A percentile compares a stretch with the other conserved stretches of the same genome.
phyloP scores from a whole-genome alignment of 495 filamentous ascomycete species.

The Penicillium longicatenatum region DNA sequence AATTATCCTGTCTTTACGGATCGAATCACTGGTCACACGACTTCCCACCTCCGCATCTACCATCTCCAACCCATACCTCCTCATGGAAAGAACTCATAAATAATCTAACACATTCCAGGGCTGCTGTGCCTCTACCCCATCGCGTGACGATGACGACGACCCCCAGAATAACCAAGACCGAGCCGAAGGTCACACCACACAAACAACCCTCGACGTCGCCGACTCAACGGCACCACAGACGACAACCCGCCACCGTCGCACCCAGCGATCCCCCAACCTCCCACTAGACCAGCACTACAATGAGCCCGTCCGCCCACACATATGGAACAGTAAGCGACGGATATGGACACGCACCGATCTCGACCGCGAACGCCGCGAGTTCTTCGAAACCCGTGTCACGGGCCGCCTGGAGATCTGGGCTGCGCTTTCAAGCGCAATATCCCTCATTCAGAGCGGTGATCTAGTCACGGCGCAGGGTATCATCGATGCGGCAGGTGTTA shows the following conservation, averaged over 20 bases:
- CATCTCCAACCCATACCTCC: slow-evolving; percentile 2
- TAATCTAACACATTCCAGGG: slow-evolving; percentile 26
- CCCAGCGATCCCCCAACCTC: slow-evolving; percentile 19
- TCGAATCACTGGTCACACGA: slow-evolving; percentile 1
- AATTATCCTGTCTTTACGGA: not conserved
- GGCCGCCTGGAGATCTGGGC: slow-evolving; percentile 78
- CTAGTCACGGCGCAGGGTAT: slow-evolving; percentile 74
- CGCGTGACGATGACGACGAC: slow-evolving; percentile 34
- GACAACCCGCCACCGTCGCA: slow-evolving; percentile 12
- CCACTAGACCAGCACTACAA: slow-evolving; percentile 52
- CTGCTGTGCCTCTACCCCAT: slow-evolving; percentile 42
- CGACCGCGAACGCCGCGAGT: slow-evolving; percentile 59
- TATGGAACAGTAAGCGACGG: slow-evolving; percentile 53
- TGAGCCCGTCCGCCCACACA: slow-evolving; percentile 50
- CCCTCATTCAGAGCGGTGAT: slow-evolving; percentile 62
- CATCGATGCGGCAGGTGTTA: slow-evolving; percentile 76
- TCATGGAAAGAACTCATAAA: not conserved
- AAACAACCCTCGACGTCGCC: slow-evolving; percentile 11
- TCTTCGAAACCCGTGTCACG: slow-evolving; percentile 82
- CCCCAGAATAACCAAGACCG: slow-evolving; percentile 22
- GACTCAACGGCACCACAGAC: not conserved
- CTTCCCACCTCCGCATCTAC: not conserved
- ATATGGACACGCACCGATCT: slow-evolving; percentile 55
- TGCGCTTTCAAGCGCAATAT: slow-evolving; percentile 64
- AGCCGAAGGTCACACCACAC: slow-evolving; percentile 9